Conservation (phyloP, 2,329 filamentous ascomycete species). For the Chaetomium olivaceum region DNA sequence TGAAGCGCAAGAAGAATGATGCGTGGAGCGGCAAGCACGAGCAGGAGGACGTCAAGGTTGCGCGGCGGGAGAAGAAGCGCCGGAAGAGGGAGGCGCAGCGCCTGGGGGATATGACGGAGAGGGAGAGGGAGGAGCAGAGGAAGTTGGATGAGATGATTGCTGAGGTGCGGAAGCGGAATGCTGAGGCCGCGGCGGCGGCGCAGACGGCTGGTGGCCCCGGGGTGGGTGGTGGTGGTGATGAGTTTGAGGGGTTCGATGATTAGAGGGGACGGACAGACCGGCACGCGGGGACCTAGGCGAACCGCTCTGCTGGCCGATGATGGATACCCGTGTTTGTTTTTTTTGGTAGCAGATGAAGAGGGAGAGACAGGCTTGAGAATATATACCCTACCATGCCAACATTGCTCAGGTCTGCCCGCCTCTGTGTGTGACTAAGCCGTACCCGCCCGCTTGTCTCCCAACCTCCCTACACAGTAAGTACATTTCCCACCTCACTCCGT, state of each 20-base stretch:
- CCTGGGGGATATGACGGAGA: slow-evolving; percentile 66
- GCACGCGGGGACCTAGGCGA: no score
- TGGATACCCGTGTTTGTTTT: not conserved
- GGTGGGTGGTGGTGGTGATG: slow-evolving; percentile 41
- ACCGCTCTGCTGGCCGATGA: not conserved
- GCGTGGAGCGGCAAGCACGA: slow-evolving; percentile 75
- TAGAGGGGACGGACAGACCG: slow-evolving; percentile 30
- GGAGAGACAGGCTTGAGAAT: not conserved
- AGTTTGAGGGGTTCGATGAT: slow-evolving; percentile 62
- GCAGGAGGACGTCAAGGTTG: slow-evolving; percentile 59
- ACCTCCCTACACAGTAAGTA: not conserved
- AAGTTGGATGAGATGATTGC: slow-evolving; percentile 66
- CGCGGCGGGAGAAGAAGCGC: slow-evolving; percentile 40
- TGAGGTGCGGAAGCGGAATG: slow-evolving; percentile 61
- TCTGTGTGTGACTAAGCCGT: not conserved
- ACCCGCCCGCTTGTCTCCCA: not conserved
- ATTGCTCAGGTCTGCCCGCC: not conserved
- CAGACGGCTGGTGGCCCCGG: slow-evolving; percentile 32
- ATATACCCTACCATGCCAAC: slow-evolving; percentile 13
- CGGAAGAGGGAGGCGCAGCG: slow-evolving; percentile 59
- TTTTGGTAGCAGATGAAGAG: not conserved
- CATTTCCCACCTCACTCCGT: not conserved
- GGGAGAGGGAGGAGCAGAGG: slow-evolving; percentile 62
- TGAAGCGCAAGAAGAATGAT: slow-evolving; percentile 63
- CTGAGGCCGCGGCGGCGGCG: slow-evolving; percentile 35